Evolutionary conservation across 1,284 basidiomycete genomes (phyloP).

Genomic region (Porodaedalea pini): DNA sequence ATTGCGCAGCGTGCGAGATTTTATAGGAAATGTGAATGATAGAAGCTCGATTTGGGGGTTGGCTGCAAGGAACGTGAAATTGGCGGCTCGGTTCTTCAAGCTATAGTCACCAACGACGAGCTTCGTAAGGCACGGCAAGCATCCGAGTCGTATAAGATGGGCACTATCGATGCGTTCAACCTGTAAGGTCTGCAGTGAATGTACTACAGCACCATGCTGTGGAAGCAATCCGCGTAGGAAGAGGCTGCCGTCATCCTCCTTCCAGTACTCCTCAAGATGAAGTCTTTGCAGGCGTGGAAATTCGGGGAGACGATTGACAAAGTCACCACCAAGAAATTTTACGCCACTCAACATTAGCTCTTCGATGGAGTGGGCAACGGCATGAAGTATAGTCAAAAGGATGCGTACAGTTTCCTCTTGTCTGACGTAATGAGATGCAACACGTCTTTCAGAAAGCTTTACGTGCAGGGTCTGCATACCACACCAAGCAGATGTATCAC

Average conservation of each 20-base stretch:
- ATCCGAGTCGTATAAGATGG: neutral
- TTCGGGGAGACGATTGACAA: neutral
- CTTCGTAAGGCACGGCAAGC: neutral
- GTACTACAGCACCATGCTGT: neutral
- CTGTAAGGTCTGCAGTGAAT: neutral
- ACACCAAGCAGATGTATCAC: neutral
- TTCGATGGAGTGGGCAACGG: neutral
- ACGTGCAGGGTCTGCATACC: neutral
- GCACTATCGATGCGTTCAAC: neutral
- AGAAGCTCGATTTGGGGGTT: constrained; percentile 3
- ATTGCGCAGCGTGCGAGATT: neutral
- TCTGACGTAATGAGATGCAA: neutral
- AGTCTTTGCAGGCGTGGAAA: neutral
- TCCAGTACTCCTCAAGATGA: neutral
- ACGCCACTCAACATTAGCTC: neutral
- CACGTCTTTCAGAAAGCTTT: neutral
- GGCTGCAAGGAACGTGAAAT: neutral
- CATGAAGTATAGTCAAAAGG: neutral
- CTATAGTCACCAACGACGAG: neutral
- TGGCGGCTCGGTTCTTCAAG: neutral
- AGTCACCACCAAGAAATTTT: neutral
- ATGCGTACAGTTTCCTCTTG: neutral
- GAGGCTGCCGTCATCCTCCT: neutral
- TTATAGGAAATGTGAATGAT: neutral
- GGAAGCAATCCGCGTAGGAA: neutral